A percentile compares a stretch with the other conserved stretches of the same genome.
phyloP scores from a whole-genome alignment of 2,329 filamentous ascomycete genomes.

The Aspergillus chevalieri region DNA sequence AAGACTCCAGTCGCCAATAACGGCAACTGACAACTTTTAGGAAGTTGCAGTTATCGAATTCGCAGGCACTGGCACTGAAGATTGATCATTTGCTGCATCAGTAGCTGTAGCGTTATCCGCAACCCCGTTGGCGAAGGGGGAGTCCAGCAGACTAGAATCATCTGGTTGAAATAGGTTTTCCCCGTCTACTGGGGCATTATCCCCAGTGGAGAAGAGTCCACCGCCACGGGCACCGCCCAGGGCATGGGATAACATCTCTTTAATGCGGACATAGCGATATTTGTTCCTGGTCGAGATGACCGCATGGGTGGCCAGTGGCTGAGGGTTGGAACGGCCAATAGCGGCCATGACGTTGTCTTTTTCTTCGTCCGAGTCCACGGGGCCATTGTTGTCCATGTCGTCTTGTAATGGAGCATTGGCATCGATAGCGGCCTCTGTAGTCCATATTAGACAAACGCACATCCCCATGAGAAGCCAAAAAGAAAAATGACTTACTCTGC shows the following conservation, averaged over 20 bases:
- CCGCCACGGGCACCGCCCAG: constrained; percentile 46
- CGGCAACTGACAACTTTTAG: constrained; percentile 3
- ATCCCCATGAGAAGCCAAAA: constrained; percentile 1
- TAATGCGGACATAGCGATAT: constrained; percentile 58
- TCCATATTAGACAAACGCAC: constrained; percentile 1
- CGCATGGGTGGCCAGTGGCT: constrained; percentile 64
- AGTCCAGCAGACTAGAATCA: constrained; percentile 14
- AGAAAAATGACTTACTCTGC: constrained; percentile 62
- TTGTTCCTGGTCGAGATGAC: constrained; percentile 47
- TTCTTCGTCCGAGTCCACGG: constrained; percentile 92
- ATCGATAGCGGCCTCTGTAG: constrained; percentile 83
- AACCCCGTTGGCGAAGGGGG: constrained; percentile 19
- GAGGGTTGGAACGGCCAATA: constrained; percentile 66
- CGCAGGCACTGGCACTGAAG: constrained; percentile 15
- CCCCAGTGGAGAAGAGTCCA: constrained; percentile 39
- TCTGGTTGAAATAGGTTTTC: constrained; percentile 29
- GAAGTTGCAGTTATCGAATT: constrained; percentile 15
- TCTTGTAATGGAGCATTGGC: constrained; percentile 87
- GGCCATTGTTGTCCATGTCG: constrained; percentile 71
- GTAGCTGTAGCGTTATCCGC: constrained; percentile 14
- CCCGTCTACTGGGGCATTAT: constrained; percentile 24
- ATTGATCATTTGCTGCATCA: constrained; percentile 17
- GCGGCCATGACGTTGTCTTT: constrained; percentile 81
- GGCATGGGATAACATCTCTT: constrained; percentile 56
- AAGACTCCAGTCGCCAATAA: not conserved